phyloP scores from a whole-genome alignment of 2,329 filamentous ascomycete genomes.

The Aspergillus quadricinctus region DNA sequence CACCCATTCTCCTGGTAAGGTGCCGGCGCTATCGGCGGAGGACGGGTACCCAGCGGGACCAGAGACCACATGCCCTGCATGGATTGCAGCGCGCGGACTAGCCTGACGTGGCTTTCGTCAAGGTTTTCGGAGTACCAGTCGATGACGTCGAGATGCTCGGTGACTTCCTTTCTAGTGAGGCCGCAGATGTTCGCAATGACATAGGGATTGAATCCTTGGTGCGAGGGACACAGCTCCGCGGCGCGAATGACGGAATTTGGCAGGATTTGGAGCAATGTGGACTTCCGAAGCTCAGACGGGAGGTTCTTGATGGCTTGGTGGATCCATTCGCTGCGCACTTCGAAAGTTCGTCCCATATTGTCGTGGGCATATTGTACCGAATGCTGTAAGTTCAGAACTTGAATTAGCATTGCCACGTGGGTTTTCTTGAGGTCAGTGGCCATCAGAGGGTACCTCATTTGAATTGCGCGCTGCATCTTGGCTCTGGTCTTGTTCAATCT shows the following conservation, averaged over 20 bases:
- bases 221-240: conserved; percentile 18
- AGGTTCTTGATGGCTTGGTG: conserved; percentile 8
- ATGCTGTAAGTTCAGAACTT: conserved; percentile 15
- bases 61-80: conserved; percentile 32
- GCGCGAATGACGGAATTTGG: conserved; percentile 15
- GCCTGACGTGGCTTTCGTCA: conserved; percentile 5
- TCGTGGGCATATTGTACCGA: not conserved
- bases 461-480: conserved; percentile 3
- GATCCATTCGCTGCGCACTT: not conserved
- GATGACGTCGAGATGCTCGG: conserved; percentile 17
- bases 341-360: not conserved
- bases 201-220: conserved; percentile 22
- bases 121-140: conserved; percentile 15
- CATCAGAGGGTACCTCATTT: conserved; percentile 13
- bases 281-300: conserved; percentile 7
- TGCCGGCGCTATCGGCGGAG: conserved; percentile 12
- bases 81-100: conserved; percentile 17
- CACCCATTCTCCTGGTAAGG: conserved; percentile 31
- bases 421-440: conserved; percentile 15
- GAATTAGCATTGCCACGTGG: conserved; percentile 20
- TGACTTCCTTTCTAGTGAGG: conserved; percentile 23
- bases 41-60: not conserved
- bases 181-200: conserved; percentile 16
- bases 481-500: not conserved
- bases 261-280: conserved; percentile 11